phyloP scores from a whole-genome alignment of 306 rosid genomes.

The Lathyrus aphaca region DNA sequence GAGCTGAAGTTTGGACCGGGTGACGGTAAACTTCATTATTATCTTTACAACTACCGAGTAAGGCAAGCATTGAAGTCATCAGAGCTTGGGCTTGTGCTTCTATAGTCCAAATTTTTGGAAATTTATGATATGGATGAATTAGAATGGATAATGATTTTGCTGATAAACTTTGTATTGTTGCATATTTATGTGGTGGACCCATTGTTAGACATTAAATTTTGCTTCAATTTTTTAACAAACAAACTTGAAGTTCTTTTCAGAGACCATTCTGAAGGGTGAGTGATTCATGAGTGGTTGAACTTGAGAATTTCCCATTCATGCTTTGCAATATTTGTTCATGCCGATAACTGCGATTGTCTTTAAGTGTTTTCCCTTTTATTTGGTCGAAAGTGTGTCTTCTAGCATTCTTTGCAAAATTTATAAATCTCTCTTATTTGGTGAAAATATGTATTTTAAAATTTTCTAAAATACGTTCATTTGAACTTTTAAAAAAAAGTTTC shows the following conservation, averaged over 20 bases:
- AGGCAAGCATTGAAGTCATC: constrained; percentile 55
- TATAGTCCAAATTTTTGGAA: constrained; percentile 41
- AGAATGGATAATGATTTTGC: constrained; percentile 30
- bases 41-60: constrained; percentile 64
- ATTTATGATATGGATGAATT: constrained; percentile 31
- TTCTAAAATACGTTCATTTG: too few species aligned
- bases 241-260: constrained; percentile 9
- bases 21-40: constrained; percentile 70
- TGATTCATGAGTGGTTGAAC: constrained; percentile 31
- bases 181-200: constrained; percentile 36
- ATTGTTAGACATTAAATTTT: constrained; percentile 36
- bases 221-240: constrained; percentile 21
- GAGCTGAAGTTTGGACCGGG: constrained; percentile 74
- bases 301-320: constrained; percentile 24
- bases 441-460: too few species aligned
- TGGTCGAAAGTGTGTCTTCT: background rate
- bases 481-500: too few species aligned
- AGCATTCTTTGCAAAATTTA: background rate
- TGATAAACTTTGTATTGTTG: constrained; percentile 39
- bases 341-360: background rate
- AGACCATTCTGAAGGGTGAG: constrained; percentile 12
- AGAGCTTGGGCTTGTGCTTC: constrained; percentile 74
- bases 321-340: background rate
- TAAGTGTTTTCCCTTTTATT: background rate
- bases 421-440: too few species aligned